These are phyloP conservation scores for Boletus reticuloceps DNA, from an alignment of 768 basidiomycete species.

Conservation along the genomic window DNA sequence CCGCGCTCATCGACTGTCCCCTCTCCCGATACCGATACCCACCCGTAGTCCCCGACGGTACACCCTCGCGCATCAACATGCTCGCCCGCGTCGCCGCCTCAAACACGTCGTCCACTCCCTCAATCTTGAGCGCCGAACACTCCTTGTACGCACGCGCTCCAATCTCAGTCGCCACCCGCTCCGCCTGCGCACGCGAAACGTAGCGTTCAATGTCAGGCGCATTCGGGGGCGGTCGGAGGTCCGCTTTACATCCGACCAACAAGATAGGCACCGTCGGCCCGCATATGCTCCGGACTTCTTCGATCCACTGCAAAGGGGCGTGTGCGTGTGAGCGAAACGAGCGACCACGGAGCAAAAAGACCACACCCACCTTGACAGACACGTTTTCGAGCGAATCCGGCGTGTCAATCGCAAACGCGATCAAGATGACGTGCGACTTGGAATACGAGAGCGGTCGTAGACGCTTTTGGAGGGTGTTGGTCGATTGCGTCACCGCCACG, in stretches of 20 bases:
- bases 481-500: too few species aligned
- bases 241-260: constrained; percentile 94
- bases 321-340: background rate
- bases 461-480: constrained; percentile 46
- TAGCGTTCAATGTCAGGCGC: constrained; percentile 50
- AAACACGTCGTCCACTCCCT: constrained; percentile 96
- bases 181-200: constrained; percentile 78
- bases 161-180: constrained; percentile 77
- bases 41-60: constrained; percentile 53
- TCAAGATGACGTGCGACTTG: constrained; percentile 97
- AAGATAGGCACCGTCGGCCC: constrained; percentile 90
- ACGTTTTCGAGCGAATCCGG: constrained; percentile 98
- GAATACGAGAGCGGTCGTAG: constrained; percentile 96
- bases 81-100: constrained; percentile 96
- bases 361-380: constrained; percentile 67
- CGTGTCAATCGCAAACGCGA: constrained; percentile 94
- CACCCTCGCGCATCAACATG: constrained; percentile 92
- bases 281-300: constrained; percentile 96
- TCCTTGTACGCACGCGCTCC: constrained; percentile 95
- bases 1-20: constrained; percentile 32
- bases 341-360: too few species aligned
- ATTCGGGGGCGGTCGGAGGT: constrained; percentile 67
- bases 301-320: constrained; percentile 74
- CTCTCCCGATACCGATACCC: constrained; percentile 43
- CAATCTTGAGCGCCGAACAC: constrained; percentile 85